Conservation (phyloP, 2,329 filamentous ascomycete genomes). For the Neurospora sp. region DNA sequence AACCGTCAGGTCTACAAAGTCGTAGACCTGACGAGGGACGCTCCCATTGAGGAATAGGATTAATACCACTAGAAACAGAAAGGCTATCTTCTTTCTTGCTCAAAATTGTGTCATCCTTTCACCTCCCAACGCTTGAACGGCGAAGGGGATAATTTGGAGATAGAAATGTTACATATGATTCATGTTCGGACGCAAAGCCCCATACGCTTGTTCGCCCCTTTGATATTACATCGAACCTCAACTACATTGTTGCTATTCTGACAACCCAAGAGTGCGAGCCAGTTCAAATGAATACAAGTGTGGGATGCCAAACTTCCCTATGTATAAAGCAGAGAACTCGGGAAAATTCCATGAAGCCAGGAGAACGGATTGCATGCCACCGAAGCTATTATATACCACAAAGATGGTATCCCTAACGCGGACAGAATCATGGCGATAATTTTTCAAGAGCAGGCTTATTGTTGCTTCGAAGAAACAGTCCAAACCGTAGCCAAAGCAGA, state of each 20-base stretch:
- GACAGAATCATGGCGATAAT: neutral
- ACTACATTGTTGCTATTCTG: neutral
- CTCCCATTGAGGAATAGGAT: neutral
- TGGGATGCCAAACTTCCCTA: neutral
- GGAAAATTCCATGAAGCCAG: neutral
- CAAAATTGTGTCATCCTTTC: neutral
- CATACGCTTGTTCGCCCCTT: neutral
- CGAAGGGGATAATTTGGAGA: neutral
- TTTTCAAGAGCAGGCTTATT: neutral
- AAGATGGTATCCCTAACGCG: neutral
- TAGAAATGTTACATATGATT: neutral
- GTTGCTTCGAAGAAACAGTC: neutral
- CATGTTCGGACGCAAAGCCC: neutral
- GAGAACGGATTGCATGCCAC: neutral
- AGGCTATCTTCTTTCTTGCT: neutral
- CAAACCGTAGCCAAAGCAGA: neutral
- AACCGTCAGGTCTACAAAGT: constrained; percentile 4
- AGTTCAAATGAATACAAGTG: neutral
- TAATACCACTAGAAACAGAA: neutral
- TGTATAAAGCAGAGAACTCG: neutral
- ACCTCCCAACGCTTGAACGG: too few species aligned
- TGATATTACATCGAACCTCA: neutral
- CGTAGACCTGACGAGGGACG: neutral
- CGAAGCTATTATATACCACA: neutral
- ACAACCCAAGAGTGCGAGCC: neutral